Evolutionary conservation across 768 basidiomycete species (phyloP).

Genomic region (Tylopilus subfusipes): DNA sequence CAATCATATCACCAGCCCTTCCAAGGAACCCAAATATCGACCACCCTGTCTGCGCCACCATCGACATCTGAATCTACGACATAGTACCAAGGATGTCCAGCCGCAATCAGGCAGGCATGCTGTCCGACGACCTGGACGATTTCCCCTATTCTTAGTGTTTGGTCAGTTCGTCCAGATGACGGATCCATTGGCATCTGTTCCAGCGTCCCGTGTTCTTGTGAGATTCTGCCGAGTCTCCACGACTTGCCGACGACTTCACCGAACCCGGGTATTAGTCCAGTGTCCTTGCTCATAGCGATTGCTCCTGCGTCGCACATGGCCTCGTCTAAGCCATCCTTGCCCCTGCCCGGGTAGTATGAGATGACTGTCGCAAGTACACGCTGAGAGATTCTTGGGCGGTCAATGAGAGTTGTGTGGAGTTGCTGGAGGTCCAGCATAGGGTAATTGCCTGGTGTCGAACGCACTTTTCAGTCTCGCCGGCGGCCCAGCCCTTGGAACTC

Average conservation of each 20-base stretch:
- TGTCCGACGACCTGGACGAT: slow-evolving; percentile 74
- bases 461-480: neutral
- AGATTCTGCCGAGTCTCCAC: slow-evolving; percentile 63
- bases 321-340: slow-evolving; percentile 59
- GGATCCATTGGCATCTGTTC: slow-evolving; percentile 32
- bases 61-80: slow-evolving; percentile 64
- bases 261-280: slow-evolving; percentile 65
- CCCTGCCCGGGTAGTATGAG: slow-evolving; percentile 75
- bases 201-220: slow-evolving; percentile 79
- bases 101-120: slow-evolving; percentile 81
- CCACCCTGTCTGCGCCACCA: slow-evolving; percentile 47
- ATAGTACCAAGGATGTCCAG: slow-evolving; percentile 81
- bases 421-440: slow-evolving; percentile 84
- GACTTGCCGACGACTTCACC: slow-evolving; percentile 67
- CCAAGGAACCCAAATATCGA: slow-evolving; percentile 87
- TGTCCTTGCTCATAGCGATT: slow-evolving; percentile 86
- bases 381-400: slow-evolving; percentile 55
- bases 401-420: slow-evolving; percentile 66
- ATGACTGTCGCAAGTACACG: slow-evolving; percentile 69
- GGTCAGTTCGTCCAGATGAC: slow-evolving; percentile 6
- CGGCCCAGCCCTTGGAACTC: neutral
- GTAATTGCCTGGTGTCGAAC: slow-evolving; percentile 59
- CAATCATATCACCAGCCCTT: slow-evolving; percentile 72
- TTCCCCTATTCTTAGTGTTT: slow-evolving; percentile 51
- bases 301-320: slow-evolving; percentile 83